Evolutionary conservation across 2,329 filamentous ascomycete species (phyloP).

Genomic region (Diaporthe citrichinensis): DNA sequence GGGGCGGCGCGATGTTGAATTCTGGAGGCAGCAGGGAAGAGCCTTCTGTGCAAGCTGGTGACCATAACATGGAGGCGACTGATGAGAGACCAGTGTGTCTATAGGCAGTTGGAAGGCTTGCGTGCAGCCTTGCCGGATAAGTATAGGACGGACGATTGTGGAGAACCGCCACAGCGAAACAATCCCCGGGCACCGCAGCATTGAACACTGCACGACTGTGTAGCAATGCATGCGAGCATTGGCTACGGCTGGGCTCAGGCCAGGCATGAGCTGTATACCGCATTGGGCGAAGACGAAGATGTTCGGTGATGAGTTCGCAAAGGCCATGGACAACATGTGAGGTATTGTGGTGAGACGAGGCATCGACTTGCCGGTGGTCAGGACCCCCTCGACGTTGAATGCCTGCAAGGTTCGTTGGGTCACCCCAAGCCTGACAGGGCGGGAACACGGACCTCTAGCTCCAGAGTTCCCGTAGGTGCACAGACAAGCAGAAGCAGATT

Average conservation of each 20-base stretch:
- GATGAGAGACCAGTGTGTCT: background rate
- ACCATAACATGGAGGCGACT: background rate
- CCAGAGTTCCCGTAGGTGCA: conserved; percentile 2
- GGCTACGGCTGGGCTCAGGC: too few species aligned
- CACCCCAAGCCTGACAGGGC: conserved; percentile 11
- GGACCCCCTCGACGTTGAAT: background rate
- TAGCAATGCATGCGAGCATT: background rate
- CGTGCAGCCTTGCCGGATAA: background rate
- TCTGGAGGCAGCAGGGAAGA: background rate
- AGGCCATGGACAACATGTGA: background rate
- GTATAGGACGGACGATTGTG: background rate
- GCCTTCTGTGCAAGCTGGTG: background rate
- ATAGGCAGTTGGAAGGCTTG: background rate
- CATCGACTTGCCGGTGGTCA: background rate
- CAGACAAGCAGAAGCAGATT: background rate
- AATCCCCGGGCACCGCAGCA: background rate
- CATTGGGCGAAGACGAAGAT: background rate
- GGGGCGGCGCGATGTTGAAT: background rate
- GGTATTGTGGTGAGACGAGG: background rate
- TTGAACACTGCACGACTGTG: background rate
- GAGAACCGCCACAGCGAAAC: background rate
- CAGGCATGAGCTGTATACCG: background rate
- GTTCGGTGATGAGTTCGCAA: background rate
- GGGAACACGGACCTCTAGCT: conserved; percentile 25
- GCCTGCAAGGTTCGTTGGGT: conserved; percentile 15